Evolutionary conservation across 805 yeast genomes (phyloP), one percentile per base, ranked within the genome.

Genomic region (Wickerhamomyces subpelliculosus): DNA sequence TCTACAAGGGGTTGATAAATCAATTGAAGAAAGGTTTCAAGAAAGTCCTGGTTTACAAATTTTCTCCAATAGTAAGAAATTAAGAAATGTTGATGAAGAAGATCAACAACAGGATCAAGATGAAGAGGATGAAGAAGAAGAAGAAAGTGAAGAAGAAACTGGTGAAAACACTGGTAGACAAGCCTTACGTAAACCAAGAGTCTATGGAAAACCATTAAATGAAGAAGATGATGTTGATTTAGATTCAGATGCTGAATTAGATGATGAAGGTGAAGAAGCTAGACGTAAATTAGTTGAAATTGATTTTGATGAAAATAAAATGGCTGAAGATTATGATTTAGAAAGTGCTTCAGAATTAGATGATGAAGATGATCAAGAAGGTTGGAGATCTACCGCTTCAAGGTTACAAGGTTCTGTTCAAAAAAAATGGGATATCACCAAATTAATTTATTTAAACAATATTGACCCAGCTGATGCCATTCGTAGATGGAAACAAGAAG

Each of bases 371-470:
- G 27, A 25, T n/a, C n/a, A n/a, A 9, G 64, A 55, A 6, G 62
- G 57, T 16, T 67, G 68, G 62, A 45, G 55, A 27, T 22, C 44
- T 10, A 66, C 83, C 28, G 96, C 95, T 1, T 56, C 76, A 5
- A 78, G 72, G 48, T 65, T 84, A 41, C 67, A 73, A 44, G 73
- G 81, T n/a, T 47, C 72, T 5, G 54, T 62, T 41, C 65, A 61
- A 54, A 74, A 68, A 61, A 68, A 65, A 41, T 85, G 94, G 89
- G 85, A 90, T 58, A 75, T 90, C 44, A 79, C 81, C 49, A 85
- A 84, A 53, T 64, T 90, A 39, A 65, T 93, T 5, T 90, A 93
- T 58, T 70, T 84, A 75, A 78, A 81, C 40, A 82, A 85, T 48
- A 68, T 87, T 30, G 75, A 78, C 11, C 89, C 97, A 0, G 67